phyloP scores from a whole-genome alignment of 2,329 filamentous ascomycete species.

The Diaporthe batatas region DNA sequence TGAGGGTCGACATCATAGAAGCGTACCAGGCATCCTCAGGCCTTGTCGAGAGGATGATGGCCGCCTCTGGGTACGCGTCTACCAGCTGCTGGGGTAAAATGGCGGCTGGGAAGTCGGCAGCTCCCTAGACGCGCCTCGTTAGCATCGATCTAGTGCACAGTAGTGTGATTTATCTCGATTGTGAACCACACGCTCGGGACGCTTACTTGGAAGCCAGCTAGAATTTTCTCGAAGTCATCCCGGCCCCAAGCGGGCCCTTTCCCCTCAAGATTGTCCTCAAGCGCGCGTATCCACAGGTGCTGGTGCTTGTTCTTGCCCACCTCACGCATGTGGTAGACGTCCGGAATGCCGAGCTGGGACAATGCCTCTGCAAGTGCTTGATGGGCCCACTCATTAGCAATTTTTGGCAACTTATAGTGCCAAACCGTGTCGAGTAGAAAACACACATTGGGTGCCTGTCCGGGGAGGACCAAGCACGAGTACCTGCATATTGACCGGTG shows the following conservation, averaged over 20 bases:
- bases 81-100: constrained; percentile 69
- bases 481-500: constrained; percentile 47
- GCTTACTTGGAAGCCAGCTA: constrained; percentile 49
- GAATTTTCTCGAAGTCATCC: constrained; percentile 52
- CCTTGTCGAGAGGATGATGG: constrained; percentile 70
- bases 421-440: not conserved
- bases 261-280: constrained; percentile 50
- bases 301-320: constrained; percentile 51
- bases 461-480: constrained; percentile 52
- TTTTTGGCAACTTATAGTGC: not conserved
- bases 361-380: constrained; percentile 51
- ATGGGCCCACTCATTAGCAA: not conserved
- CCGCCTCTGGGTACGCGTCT: constrained; percentile 72
- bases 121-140: constrained; percentile 37
- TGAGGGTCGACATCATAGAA: constrained; percentile 53
- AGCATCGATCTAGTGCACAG: not conserved
- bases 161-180: not conserved
- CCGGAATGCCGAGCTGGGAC: constrained; percentile 47
- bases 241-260: constrained; percentile 41
- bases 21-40: constrained; percentile 71
- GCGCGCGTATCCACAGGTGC: constrained; percentile 52
- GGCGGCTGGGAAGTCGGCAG: constrained; percentile 50
- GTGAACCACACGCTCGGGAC: not conserved
- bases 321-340: constrained; percentile 53
- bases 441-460: constrained; percentile 52